Evolutionary conservation across 1,284 basidiomycete genomes (phyloP).

Genomic region (Ceratobasidium sp.): DNA sequence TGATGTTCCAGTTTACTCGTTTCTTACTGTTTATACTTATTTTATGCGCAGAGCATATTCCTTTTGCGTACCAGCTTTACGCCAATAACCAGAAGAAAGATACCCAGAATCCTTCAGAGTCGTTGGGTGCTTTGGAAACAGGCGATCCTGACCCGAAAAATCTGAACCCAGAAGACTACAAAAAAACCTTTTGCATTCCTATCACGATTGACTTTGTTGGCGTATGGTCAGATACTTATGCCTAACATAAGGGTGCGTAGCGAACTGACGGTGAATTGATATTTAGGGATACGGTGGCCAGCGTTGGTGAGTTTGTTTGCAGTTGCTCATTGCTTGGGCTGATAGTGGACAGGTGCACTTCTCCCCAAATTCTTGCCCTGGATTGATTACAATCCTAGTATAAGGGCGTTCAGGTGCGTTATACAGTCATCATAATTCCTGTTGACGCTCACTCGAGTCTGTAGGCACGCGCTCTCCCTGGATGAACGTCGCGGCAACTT

Average conservation of each 20-base stretch:
- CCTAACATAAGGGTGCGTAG: background rate
- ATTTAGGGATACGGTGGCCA: conserved; percentile 43
- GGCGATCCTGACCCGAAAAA: background rate
- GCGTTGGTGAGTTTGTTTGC: conserved; percentile 16
- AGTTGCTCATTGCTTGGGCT: background rate
- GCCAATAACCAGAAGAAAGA: background rate
- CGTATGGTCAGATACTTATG: conserved; percentile 36
- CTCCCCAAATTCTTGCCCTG: conserved; percentile 17
- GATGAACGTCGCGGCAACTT: conserved; percentile 54
- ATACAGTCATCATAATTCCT: background rate
- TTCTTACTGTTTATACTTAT: background rate
- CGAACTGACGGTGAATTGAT: background rate
- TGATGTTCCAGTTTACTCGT: background rate
- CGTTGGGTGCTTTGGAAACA: background rate
- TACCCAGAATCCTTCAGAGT: background rate
- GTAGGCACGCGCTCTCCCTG: conserved; percentile 53
- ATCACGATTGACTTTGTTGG: conserved; percentile 46
- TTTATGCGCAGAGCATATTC: conserved; percentile 44
- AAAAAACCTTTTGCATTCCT: conserved; percentile 39
- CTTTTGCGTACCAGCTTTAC: conserved; percentile 48
- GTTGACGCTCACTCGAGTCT: background rate
- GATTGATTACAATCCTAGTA: conserved; percentile 26
- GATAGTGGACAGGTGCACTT: background rate
- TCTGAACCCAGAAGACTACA: conserved; percentile 28
- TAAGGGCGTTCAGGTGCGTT: conserved; percentile 18